Conservation (phyloP, 2,329 filamentous ascomycete species). For the Coniella lustricola region DNA sequence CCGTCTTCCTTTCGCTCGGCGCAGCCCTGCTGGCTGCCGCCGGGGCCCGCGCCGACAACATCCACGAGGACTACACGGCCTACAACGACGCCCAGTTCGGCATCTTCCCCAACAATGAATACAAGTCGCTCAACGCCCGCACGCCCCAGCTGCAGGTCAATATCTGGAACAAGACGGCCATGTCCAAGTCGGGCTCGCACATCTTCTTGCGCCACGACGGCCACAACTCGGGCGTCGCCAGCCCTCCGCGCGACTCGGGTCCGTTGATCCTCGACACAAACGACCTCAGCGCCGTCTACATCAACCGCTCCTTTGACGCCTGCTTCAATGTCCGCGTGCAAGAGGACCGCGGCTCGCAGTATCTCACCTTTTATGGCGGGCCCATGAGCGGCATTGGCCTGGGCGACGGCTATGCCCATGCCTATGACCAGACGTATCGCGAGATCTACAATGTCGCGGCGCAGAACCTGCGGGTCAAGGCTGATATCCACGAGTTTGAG, state of each 20-base stretch:
- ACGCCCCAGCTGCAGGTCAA: constrained; percentile 30
- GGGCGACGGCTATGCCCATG: constrained; percentile 2
- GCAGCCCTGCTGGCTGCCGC: not conserved
- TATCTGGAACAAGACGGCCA: constrained; percentile 20
- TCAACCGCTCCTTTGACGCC: constrained; percentile 25
- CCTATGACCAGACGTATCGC: constrained; percentile 24
- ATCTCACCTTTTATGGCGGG: constrained; percentile 20
- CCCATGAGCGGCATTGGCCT: constrained; percentile 10
- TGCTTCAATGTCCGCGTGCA: constrained; percentile 24
- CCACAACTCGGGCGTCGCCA: constrained; percentile 1
- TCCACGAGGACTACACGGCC: constrained; percentile 20
- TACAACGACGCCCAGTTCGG: constrained; percentile 24
- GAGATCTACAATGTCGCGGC: constrained; percentile 21
- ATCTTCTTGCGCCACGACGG: constrained; percentile 27
- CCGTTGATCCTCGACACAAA: constrained; percentile 30
- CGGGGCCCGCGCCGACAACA: not conserved
- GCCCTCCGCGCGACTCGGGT: constrained; percentile 19
- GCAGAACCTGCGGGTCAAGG: constrained; percentile 11
- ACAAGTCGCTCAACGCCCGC: constrained; percentile 25
- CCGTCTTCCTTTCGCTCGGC: too few relatives aligned
- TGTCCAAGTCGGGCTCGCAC: constrained; percentile 24
- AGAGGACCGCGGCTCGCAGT: constrained; percentile 11
- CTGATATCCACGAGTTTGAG: constrained; percentile 36
- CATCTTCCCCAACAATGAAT: constrained; percentile 27
- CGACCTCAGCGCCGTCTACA: constrained; percentile 32